phyloP scores from a whole-genome alignment of 352 stramenopile species.

The Phytophthora kernoviae region DNA sequence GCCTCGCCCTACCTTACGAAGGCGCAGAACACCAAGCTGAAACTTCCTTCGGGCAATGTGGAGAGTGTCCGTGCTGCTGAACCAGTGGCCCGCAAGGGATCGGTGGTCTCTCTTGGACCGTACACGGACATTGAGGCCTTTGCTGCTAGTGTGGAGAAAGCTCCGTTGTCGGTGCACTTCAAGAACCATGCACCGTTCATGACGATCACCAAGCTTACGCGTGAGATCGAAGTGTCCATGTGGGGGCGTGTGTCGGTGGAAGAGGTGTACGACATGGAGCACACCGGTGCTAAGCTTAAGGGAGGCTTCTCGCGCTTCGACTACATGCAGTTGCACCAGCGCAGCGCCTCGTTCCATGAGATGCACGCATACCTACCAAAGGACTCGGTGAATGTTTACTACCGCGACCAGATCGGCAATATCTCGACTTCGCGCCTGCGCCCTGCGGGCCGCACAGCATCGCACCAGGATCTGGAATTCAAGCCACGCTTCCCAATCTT shows the following conservation, averaged over 20 bases:
- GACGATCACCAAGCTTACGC: conserved; percentile 82
- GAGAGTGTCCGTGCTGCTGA: conserved; percentile 69
- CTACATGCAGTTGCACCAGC: conserved; percentile 70
- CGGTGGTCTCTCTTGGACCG: conserved; percentile 76
- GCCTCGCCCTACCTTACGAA: conserved; percentile 77
- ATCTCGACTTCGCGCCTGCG: conserved; percentile 85
- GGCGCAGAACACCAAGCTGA: conserved; percentile 87
- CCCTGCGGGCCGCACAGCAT: conserved; percentile 32
- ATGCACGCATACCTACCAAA: conserved; percentile 71
- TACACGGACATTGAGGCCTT: conserved; percentile 70
- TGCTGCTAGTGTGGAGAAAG: conserved; percentile 23
- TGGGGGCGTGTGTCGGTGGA: conserved; percentile 89
- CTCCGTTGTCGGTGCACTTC: conserved; percentile 68
- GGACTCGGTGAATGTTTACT: conserved; percentile 89
- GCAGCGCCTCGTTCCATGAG: conserved; percentile 79
- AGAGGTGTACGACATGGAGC: conserved; percentile 87
- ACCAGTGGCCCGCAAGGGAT: conserved; percentile 74
- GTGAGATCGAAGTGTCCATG: conserved; percentile 91
- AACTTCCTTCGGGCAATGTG: conserved; percentile 74
- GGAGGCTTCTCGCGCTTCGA: conserved; percentile 89
- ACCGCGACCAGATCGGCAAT: conserved; percentile 92
- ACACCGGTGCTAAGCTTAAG: conserved; percentile 86
- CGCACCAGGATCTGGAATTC: conserved; percentile 77
- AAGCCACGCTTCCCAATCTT: conserved; percentile 89
- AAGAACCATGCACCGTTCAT: conserved; percentile 89